Percentiles rank a stretch among this genome's conserved stretches.
phyloP scores from a whole-genome alignment of 768 basidiomycete genomes.

The Neoboletus magnificus region DNA sequence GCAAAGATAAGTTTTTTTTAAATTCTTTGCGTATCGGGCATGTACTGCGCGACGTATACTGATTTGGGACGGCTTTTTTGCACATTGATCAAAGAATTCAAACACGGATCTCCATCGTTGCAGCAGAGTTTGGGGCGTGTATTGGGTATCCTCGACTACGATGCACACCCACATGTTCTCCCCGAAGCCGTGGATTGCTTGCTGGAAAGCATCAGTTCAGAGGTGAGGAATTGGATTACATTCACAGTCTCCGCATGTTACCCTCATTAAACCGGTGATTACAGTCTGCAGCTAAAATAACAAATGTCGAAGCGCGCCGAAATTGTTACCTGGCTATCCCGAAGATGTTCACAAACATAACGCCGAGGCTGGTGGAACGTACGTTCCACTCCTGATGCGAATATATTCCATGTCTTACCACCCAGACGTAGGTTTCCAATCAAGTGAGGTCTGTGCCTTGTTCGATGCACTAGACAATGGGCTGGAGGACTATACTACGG shows the following conservation, averaged over 20 bases:
- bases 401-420: conserved; percentile 8
- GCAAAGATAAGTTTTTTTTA: conserved; percentile 61
- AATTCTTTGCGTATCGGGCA: background rate
- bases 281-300: conserved; percentile 35
- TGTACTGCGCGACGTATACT: conserved; percentile 13
- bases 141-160: conserved; percentile 68
- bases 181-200: conserved; percentile 55
- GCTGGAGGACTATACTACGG: conserved; percentile 85
- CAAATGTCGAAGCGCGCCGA: conserved; percentile 57
- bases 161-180: conserved; percentile 50
- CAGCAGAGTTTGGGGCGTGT: conserved; percentile 75
- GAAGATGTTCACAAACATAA: conserved; percentile 45
- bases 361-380: conserved; percentile 45
- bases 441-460: conserved; percentile 44
- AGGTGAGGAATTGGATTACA: conserved; percentile 39
- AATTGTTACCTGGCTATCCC: conserved; percentile 49
- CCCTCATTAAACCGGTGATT: conserved; percentile 18
- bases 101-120: conserved; percentile 44
- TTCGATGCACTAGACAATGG: conserved; percentile 63
- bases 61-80: conserved; percentile 13
- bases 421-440: conserved; percentile 43
- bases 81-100: conserved; percentile 67
- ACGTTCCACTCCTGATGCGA: conserved; percentile 25
- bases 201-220: conserved; percentile 53
- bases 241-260: conserved; percentile 22